Conservation (phyloP, 257 asterid species). For the Gynochthodes officinalis region DNA sequence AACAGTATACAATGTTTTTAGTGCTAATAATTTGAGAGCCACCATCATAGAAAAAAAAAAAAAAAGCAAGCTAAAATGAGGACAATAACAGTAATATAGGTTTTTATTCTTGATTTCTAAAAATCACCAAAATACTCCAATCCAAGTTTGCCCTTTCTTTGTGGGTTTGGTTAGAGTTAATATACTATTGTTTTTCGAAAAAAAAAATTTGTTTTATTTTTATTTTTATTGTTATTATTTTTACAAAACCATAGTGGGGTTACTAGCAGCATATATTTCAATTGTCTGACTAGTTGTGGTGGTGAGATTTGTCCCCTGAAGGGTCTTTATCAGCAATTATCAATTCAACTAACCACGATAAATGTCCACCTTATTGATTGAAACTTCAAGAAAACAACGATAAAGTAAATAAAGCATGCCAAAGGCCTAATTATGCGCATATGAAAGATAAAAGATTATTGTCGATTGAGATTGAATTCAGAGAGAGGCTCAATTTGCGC, state of each 20-base stretch:
- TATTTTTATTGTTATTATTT: too few relatives aligned
- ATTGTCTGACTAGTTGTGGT: neutral
- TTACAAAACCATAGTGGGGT: neutral
- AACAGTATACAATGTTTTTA: too few relatives aligned
- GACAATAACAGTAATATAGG: too few relatives aligned
- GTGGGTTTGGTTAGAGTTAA: too few relatives aligned
- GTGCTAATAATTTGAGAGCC: too few relatives aligned
- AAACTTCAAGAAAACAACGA: neutral
- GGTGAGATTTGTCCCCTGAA: neutral
- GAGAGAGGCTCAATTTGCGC: neutral
- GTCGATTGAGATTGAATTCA: neutral
- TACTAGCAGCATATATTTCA: neutral
- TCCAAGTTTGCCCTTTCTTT: too few relatives aligned
- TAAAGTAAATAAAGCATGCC: neutral
- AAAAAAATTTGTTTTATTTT: too few relatives aligned
- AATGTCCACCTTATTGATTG: neutral
- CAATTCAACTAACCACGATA: constrained; percentile 11
- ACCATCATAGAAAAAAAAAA: too few relatives aligned
- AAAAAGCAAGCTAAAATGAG: too few relatives aligned
- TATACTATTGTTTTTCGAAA: too few relatives aligned
- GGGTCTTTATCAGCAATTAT: constrained; percentile 23
- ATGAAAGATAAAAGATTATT: neutral
- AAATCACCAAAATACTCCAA: too few relatives aligned
- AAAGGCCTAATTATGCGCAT: neutral
- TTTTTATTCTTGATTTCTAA: too few relatives aligned